These are phyloP conservation scores for Coemansia sp. DNA, from an alignment of 192 early-diverging fungal genomes.

Conservation along the genomic window DNA sequence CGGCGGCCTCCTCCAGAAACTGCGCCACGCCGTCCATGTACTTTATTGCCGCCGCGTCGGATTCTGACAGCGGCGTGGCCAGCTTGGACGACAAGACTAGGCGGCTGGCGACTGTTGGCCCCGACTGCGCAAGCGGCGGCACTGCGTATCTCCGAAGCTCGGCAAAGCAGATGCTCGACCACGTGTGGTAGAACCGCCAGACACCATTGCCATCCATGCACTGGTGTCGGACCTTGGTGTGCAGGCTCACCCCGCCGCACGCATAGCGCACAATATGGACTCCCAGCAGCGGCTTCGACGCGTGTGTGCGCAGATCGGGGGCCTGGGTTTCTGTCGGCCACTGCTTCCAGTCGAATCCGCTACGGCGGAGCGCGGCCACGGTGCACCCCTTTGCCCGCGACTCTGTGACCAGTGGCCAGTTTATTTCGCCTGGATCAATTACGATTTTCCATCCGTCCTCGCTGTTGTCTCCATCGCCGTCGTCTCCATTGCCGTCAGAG, in stretches of 20 bases:
- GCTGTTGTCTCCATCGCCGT: too few relatives aligned
- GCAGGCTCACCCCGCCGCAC: constrained; percentile 31
- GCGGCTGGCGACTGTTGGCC: too few relatives aligned
- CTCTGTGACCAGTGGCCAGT: constrained; percentile 36
- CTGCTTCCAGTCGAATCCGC: constrained; percentile 7
- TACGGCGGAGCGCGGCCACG: background rate
- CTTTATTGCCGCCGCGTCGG: background rate
- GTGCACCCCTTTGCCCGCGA: background rate
- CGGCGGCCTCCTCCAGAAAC: background rate
- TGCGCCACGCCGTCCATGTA: background rate
- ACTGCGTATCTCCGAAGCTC: too few relatives aligned
- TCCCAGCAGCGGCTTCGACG: constrained; percentile 16
- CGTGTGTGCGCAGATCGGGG: constrained; percentile 3
- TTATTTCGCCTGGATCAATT: constrained; percentile 16
- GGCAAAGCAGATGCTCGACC: constrained; percentile 15
- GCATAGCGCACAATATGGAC: constrained; percentile 27
- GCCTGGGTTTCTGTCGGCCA: constrained; percentile 15
- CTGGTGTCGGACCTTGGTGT: constrained; percentile 33
- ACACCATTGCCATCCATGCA: constrained; percentile 25
- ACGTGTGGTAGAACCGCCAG: constrained; percentile 23
- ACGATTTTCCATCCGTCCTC: constrained; percentile 9
- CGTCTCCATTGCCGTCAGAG: too few relatives aligned
- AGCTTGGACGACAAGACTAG: background rate
- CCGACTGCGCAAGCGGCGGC: background rate
- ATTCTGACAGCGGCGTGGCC: background rate